These are phyloP conservation scores for Thalassiosira delicatula DNA, from an alignment of 352 stramenopile species.

Conservation along the genomic window DNA sequence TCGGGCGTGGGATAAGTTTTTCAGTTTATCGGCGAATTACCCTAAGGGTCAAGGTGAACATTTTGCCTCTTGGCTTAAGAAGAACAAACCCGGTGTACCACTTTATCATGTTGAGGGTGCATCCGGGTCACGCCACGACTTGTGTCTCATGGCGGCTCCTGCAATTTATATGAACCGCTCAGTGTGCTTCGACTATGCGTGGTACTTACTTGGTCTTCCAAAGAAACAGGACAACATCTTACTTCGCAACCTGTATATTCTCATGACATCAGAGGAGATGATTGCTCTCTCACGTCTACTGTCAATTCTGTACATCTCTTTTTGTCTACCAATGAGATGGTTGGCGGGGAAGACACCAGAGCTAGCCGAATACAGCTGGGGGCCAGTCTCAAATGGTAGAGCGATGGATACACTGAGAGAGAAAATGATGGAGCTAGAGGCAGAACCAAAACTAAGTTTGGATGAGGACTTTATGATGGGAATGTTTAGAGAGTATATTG, in stretches of 20 bases:
- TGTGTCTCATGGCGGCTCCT: no score
- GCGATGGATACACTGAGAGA: slow-evolving; percentile 19
- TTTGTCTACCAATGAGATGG: slow-evolving; percentile 23
- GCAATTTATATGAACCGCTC: no score
- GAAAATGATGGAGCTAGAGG: slow-evolving; percentile 6
- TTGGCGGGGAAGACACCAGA: slow-evolving; percentile 23
- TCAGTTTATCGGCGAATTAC: slow-evolving; percentile 41
- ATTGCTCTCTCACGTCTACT: slow-evolving; percentile 8
- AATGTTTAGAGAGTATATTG: slow-evolving; percentile 17
- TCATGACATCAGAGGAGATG: slow-evolving; percentile 26
- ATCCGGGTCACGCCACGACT: slow-evolving; percentile 36
- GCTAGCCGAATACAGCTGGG: slow-evolving; percentile 19
- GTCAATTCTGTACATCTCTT: slow-evolving; percentile 25
- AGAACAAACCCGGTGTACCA: slow-evolving; percentile 30
- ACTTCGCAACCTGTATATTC: no score
- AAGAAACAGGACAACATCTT: no score
- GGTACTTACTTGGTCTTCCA: no score
- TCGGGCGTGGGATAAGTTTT: slow-evolving; percentile 49
- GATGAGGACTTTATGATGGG: slow-evolving; percentile 31
- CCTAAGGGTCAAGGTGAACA: no score
- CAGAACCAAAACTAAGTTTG: neutral
- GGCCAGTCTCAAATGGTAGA: slow-evolving; percentile 2
- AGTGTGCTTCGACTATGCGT: no score
- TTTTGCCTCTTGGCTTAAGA: slow-evolving; percentile 31
- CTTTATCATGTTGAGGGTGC: slow-evolving; percentile 38